Evolutionary conservation across 768 basidiomycete genomes (phyloP), one percentile per base, ranked within the genome.

Genomic region (Fomitopsis serialis): DNA sequence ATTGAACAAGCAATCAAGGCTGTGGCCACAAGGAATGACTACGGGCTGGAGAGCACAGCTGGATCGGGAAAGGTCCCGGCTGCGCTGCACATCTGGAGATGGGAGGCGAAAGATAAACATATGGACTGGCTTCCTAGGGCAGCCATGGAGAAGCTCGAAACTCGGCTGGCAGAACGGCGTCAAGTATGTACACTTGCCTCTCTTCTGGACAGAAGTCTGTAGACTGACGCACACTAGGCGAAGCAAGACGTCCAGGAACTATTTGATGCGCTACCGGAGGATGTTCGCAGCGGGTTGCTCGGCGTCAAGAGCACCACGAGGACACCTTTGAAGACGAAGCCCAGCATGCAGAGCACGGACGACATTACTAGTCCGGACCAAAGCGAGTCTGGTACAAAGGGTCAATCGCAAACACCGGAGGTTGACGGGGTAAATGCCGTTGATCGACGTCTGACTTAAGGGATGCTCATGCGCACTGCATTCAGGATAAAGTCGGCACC

Each of bases 41-140:
- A 95, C 62, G 93, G 93, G 1, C 68, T 94, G 5, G 82, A 89
- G 49, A 58, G 36, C 22, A 68, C 71, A 2, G 62, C 70, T 17
- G 62, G 69, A 10, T 79, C 78, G 34, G 71, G 72, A 49, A 88
- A 78, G 63, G 62, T 73, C 21, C 84, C 86, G 13, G 80, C 84
- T 7, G 71, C 79, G n/a, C 69, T 89, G 32, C 84, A 79, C 56
- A 72, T 87, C 21, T 95, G 90, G 91, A 75, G 89, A 48, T 96
- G 92, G 93, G 93, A 96, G 66, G 84, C 89, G 11, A 81, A 80
- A 60, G 75, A 80, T 2, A 59, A 75, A 19, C 73, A 77, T 57
- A 70, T 72, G 54, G 74, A 79, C 52, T 86, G 85, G 79, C 66
- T 93, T 29, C 87, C 89, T 0, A 84, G 80, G 63, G 81, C 78